Evolutionary conservation across 1,284 basidiomycete species (phyloP).

Genomic region (Sparassis latifolia): DNA sequence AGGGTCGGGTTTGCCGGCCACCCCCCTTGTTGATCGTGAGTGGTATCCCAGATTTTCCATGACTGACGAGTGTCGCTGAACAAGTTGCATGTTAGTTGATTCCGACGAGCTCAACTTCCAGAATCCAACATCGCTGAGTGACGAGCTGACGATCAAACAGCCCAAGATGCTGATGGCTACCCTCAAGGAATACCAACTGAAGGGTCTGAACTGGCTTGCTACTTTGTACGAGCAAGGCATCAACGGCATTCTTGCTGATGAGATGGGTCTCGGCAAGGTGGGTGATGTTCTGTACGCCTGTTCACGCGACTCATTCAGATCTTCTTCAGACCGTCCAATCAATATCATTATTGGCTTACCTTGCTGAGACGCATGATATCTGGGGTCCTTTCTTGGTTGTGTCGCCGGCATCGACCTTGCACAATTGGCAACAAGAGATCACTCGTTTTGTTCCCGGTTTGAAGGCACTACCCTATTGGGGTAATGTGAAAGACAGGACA

Average conservation of each 20-base stretch:
- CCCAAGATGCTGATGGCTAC: conserved; percentile 97
- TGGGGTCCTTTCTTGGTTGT: conserved; percentile 99
- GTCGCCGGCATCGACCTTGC: conserved; percentile 94
- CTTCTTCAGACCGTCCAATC: conserved; percentile 88
- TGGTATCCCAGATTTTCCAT: conserved; percentile 7
- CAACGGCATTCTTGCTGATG: conserved; percentile 96
- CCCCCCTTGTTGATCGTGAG: conserved; percentile 64
- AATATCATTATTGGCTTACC: conserved; percentile 93
- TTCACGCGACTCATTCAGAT: background rate
- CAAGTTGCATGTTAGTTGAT: conserved; percentile 52
- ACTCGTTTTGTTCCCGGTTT: conserved; percentile 91
- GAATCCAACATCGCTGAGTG: conserved; percentile 92
- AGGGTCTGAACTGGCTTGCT: conserved; percentile 97
- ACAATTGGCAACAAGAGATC: conserved; percentile 99
- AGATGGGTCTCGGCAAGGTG: conserved; percentile 97
- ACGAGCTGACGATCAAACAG: conserved; percentile 82
- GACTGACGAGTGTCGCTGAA: background rate
- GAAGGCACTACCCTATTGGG: conserved; percentile 98
- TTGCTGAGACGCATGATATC: conserved; percentile 96
- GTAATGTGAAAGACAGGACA: conserved; percentile 93
- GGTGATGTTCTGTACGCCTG: conserved; percentile 6
- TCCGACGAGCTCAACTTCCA: conserved; percentile 99
- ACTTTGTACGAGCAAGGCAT: conserved; percentile 99
- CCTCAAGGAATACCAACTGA: conserved; percentile 97
- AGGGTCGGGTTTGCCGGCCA: conserved; percentile 17